A percentile compares a stretch with the other conserved stretches of the same genome.
phyloP scores from a whole-genome alignment of 2,329 filamentous ascomycete species.

The Fusarium beomiforme region DNA sequence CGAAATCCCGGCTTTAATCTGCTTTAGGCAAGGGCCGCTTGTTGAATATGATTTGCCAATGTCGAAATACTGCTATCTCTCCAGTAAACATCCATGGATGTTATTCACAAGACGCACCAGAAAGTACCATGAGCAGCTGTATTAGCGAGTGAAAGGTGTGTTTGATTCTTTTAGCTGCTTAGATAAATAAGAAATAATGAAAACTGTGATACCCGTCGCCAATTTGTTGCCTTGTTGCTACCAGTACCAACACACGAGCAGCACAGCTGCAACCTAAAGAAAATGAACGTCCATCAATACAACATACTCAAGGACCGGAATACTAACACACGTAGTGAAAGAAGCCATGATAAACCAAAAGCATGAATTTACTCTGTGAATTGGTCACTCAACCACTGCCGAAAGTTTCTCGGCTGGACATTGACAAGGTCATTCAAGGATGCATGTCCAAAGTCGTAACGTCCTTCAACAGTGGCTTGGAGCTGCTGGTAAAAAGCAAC shows the following conservation, averaged over 20 bases:
- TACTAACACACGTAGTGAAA: background rate
- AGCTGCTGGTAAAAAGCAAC: slow-evolving; percentile 69
- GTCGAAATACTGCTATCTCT: background rate
- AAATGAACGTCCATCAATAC: background rate
- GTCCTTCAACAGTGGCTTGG: slow-evolving; percentile 73
- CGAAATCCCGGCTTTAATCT: background rate
- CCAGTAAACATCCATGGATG: too few relatives aligned
- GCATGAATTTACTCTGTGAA: background rate
- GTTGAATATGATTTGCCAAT: background rate
- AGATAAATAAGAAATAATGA: background rate
- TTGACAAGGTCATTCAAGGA: slow-evolving; percentile 66
- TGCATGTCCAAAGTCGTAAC: slow-evolving; percentile 70
- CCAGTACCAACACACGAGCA: background rate
- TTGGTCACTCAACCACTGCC: slow-evolving; percentile 59
- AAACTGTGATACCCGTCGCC: slow-evolving; percentile 6
- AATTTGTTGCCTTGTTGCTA: background rate
- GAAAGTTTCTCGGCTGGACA: slow-evolving; percentile 61
- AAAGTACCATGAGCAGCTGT: background rate
- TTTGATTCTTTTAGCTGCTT: background rate
- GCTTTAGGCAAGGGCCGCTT: background rate
- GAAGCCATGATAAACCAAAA: background rate
- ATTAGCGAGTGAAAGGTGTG: background rate
- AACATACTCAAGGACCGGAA: background rate
- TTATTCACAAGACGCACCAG: too few relatives aligned
- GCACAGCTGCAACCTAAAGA: slow-evolving; percentile 3